phyloP scores from a whole-genome alignment of 2,329 filamentous ascomycete species.

The Coniochaeta sp. region DNA sequence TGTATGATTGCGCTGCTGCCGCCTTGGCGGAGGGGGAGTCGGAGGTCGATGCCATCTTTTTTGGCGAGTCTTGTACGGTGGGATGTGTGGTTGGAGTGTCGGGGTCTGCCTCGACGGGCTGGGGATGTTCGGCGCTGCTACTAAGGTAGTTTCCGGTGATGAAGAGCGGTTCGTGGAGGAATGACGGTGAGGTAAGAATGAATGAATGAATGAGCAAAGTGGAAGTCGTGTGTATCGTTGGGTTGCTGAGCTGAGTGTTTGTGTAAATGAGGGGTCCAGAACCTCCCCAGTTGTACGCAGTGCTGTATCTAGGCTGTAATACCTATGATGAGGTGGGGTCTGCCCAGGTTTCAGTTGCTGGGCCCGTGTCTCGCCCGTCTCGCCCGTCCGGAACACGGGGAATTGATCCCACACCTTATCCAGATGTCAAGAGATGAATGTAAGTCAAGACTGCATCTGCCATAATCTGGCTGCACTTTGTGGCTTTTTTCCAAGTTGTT shows the following conservation, averaged over 20 bases:
- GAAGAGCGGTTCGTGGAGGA: background rate
- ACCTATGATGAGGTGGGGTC: background rate
- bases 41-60: background rate
- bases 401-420: background rate
- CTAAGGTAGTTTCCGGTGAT: too few species aligned
- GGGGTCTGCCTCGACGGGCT: too few species aligned
- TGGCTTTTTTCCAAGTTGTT: too few species aligned
- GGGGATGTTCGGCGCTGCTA: too few species aligned
- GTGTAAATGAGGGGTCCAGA: background rate
- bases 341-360: background rate
- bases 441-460: too few species aligned
- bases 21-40: background rate
- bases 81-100: too few species aligned
- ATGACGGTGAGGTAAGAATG: background rate
- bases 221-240: background rate
- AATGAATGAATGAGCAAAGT: background rate
- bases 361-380: constrained; percentile 1
- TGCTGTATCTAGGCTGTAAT: background rate
- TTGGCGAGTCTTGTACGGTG: too few species aligned
- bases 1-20: constrained; percentile 29
- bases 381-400: background rate
- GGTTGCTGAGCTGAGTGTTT: background rate
- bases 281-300: background rate
- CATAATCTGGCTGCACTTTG: too few species aligned
- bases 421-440: background rate